phyloP scores from a whole-genome alignment of 2,329 filamentous ascomycete species.

The Aspergillus carbonarius region DNA sequence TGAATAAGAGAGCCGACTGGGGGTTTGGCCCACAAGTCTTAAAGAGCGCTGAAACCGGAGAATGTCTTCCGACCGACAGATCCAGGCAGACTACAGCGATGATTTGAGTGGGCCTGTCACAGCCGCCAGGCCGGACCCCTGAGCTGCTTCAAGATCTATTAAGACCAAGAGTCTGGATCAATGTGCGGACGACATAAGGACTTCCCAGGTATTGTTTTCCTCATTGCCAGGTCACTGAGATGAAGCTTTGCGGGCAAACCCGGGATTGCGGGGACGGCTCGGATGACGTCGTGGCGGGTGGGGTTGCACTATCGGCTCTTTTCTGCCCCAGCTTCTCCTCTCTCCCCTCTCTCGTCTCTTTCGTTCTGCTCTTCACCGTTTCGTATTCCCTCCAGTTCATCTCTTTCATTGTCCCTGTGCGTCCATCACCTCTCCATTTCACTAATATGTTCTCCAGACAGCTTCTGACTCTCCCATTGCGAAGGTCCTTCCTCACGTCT shows the following conservation, averaged over 20 bases:
- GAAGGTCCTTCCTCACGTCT: constrained; percentile 21
- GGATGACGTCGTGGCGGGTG: constrained; percentile 12
- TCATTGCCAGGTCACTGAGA: not conserved
- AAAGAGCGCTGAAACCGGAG: too few species aligned
- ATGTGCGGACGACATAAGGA: too few species aligned
- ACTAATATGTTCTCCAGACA: constrained; percentile 20
- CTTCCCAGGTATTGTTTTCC: too few species aligned
- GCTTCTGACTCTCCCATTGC: constrained; percentile 25
- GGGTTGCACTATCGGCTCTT: not conserved
- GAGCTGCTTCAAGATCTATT: too few species aligned
- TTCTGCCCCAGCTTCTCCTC: not conserved
- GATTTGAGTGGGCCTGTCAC: too few species aligned
- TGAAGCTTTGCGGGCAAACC: not conserved
- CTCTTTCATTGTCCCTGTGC: not conserved
- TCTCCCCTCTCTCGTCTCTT: not conserved
- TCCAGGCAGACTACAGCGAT: too few species aligned
- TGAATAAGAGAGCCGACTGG: too few species aligned
- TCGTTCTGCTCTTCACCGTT: not conserved
- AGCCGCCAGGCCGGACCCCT: too few species aligned
- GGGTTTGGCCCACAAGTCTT: too few species aligned
- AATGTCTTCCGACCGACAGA: too few species aligned
- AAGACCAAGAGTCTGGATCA: too few species aligned
- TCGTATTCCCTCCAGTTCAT: not conserved
- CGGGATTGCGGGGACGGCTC: not conserved
- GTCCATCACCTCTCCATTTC: not conserved